phyloP scores from a whole-genome alignment of 441 rosid genomes.

The Euphorbia celastroides region DNA sequence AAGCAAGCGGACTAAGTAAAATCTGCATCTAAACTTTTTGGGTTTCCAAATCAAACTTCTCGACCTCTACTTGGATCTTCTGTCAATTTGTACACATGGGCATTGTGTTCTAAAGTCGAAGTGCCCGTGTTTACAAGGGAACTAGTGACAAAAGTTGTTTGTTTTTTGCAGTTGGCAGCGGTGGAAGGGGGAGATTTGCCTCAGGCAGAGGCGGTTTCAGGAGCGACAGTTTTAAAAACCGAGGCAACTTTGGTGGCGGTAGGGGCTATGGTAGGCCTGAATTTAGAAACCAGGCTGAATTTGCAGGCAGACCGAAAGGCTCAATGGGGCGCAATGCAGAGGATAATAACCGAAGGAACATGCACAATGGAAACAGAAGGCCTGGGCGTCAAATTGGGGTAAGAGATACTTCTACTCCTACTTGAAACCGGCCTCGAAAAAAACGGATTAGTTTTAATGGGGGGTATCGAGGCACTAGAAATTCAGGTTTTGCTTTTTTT shows the following conservation, averaged over 20 bases:
- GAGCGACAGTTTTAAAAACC: slow-evolving; percentile 66
- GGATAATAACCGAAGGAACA: slow-evolving; percentile 48
- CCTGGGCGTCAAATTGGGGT: slow-evolving; percentile 58
- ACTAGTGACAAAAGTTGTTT: slow-evolving; percentile 5
- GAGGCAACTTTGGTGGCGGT: slow-evolving; percentile 54
- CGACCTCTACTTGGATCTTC: neutral
- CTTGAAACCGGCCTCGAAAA: slow-evolving; percentile 14
- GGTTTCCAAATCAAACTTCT: neutral
- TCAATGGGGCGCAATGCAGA: slow-evolving; percentile 54
- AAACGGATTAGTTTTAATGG: slow-evolving; percentile 22
- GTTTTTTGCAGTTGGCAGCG: slow-evolving; percentile 35
- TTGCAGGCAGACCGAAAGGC: slow-evolving; percentile 59
- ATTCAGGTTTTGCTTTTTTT: slow-evolving; percentile 21
- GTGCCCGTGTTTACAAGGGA: neutral
- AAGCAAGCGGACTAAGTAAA: no score
- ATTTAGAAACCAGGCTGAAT: slow-evolving; percentile 65
- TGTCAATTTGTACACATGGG: neutral
- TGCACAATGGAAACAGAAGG: slow-evolving; percentile 60
- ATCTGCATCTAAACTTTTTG: neutral
- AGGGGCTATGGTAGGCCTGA: slow-evolving; percentile 68
- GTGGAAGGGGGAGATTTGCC: slow-evolving; percentile 67
- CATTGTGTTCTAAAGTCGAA: neutral
- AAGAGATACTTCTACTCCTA: slow-evolving; percentile 25
- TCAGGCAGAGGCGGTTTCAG: slow-evolving; percentile 60
- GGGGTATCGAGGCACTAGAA: slow-evolving; percentile 23